Evolutionary conservation across 208 protist species (phyloP), one percentile per base, ranked within the genome.

Genomic region (Acanthamoeba quina): DNA sequence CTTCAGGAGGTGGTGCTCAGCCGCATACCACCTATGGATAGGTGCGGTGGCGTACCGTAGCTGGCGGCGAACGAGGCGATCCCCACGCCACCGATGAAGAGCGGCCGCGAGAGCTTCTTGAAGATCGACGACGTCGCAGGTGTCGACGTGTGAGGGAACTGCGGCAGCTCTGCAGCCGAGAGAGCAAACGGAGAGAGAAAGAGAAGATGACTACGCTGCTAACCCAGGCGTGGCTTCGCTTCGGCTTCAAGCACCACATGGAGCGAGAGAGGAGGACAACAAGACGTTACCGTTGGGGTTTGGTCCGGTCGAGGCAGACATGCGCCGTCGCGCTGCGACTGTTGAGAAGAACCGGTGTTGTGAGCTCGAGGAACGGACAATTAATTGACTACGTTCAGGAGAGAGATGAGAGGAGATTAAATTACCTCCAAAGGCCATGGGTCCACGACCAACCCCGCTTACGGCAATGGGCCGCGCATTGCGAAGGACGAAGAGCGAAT

Each of bases 21-120:
- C n/a, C n/a, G n/a, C n/a, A n/a, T n/a, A n/a, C n/a, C n/a, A n/a
- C n/a, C n/a, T n/a, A n/a, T n/a, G n/a, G 58, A 64, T 54, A 13
- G 49, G 49, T 54, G 19, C 6, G 62, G 3, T 3, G 6, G 7
- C 26, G 29, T 80, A 80, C 70, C 70, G 34, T 80, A 80, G 37
- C 37, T 80, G 70, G 70, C 70, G 31, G 70, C 70, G 34, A 80
- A 80, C 37, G 70, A 52, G n/a, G 70, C 70, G 70, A 80, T 80
- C 2, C 70, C 70, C 70, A 80, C 70, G n/a, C 70, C 70, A 21
- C 70, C 70, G 70, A 80, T 80, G 70, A 80, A 37, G 34, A 80
- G 70, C 34, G 70, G 70, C 17, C 70, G 70, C 17, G 31, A 80
- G 41, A 80, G 31, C 70, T n/a, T 13, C 70, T 80, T 80, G 70